A percentile compares a stretch with the other conserved stretches of the same genome.
Conservation (phyloP, 2,329 filamentous ascomycete species). For the Venturia oleaginea region DNA sequence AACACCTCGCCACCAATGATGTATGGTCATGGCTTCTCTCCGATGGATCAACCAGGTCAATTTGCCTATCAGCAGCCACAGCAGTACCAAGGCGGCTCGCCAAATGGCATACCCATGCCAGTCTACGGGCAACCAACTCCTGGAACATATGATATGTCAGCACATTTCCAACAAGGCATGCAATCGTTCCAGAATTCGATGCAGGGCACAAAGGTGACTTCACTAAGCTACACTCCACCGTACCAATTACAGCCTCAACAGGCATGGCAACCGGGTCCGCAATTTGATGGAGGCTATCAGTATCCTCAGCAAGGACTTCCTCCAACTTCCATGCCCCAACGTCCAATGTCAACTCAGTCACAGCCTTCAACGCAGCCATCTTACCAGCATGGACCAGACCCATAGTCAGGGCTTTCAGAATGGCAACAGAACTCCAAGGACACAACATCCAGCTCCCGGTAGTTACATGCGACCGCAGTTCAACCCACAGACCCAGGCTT, state of each 20-base stretch:
- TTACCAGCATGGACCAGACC: constrained; percentile 74
- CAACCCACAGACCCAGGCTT: constrained; percentile 89
- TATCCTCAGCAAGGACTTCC: constrained; percentile 16
- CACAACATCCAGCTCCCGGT: constrained; percentile 74
- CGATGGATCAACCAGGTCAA: constrained; percentile 21
- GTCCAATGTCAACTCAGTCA: constrained; percentile 26
- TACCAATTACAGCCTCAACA: not conserved
- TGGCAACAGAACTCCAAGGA: constrained; percentile 34
- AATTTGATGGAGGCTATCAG: constrained; percentile 19
- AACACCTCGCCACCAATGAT: constrained; percentile 22
- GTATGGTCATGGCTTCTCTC: constrained; percentile 22
- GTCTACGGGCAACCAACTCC: constrained; percentile 16
- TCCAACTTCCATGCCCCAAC: constrained; percentile 19
- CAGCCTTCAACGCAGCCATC: constrained; percentile 34
- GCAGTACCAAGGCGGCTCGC: constrained; percentile 27
- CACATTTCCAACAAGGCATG: constrained; percentile 39
- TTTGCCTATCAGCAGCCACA: constrained; percentile 29
- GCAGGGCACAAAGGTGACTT: constrained; percentile 22
- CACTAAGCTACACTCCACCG: not conserved
- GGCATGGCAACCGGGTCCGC: constrained; percentile 15
- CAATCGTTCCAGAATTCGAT: constrained; percentile 33
- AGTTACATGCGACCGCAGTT: constrained; percentile 80
- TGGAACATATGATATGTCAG: constrained; percentile 33
- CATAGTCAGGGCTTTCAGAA: constrained; percentile 60
- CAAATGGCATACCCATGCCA: constrained; percentile 16